These are phyloP conservation scores for Ogataea ganodermae DNA, from an alignment of 805 yeast species.

Conservation along the genomic window DNA sequence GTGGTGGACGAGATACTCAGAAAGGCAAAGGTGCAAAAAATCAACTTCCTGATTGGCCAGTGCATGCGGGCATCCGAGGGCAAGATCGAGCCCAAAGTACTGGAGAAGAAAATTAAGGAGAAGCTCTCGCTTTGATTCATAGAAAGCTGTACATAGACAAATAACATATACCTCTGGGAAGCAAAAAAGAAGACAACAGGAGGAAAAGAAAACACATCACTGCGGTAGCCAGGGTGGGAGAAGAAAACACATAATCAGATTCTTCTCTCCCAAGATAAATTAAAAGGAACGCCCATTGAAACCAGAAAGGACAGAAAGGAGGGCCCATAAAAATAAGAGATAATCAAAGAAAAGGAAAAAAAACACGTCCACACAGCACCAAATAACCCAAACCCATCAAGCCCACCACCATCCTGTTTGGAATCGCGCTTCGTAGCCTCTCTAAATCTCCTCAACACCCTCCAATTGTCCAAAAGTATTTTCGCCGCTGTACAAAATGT, in stretches of 20 bases:
- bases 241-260: background rate
- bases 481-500: conserved; percentile 95
- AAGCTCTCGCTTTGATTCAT: conserved; percentile 10
- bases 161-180: conserved; percentile 1
- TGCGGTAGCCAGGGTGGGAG: background rate
- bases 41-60: conserved; percentile 80
- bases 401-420: background rate
- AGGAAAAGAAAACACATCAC: background rate
- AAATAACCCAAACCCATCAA: conserved; percentile 4
- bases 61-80: conserved; percentile 85
- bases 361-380: conserved; percentile 5
- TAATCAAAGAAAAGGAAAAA: background rate
- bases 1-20: conserved; percentile 56
- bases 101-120: conserved; percentile 28
- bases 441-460: conserved; percentile 30
- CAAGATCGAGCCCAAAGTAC: conserved; percentile 37
- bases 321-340: conserved; percentile 1
- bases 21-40: conserved; percentile 61
- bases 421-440: background rate
- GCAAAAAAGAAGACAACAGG: background rate
- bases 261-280: background rate
- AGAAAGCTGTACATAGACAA: conserved; percentile 7
- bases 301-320: conserved; percentile 1
- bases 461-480: conserved; percentile 80
- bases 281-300: conserved; percentile 4